Evolutionary conservation across 257 asterid genomes (phyloP).

Genomic region (Rehmannia glutinosa): DNA sequence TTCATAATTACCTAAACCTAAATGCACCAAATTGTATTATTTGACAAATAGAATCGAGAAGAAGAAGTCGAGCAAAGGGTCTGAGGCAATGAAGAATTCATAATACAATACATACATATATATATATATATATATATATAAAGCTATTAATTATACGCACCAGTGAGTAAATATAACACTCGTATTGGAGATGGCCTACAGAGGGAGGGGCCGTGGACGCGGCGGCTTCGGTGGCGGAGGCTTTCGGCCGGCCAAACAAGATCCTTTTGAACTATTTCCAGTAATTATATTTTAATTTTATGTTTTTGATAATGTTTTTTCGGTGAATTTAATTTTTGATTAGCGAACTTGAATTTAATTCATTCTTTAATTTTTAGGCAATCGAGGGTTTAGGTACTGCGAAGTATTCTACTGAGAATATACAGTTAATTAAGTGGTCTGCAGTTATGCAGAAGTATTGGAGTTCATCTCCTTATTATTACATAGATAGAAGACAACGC

Average conservation of each 20-base stretch:
- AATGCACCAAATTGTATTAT: no score
- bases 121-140: not conserved
- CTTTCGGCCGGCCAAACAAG: slow-evolving; percentile 27
- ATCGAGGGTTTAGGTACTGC: slow-evolving; percentile 48
- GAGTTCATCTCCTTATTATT: slow-evolving; percentile 48
- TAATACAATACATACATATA: no score
- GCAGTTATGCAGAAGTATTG: slow-evolving; percentile 34
- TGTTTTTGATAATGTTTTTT: not conserved
- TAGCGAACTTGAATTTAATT: not conserved
- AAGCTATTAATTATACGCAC: not conserved
- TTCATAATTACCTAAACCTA: no score
- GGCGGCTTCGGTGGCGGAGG: slow-evolving; percentile 32
- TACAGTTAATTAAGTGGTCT: slow-evolving; percentile 31
- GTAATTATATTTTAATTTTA: slow-evolving; percentile 14
- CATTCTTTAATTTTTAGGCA: slow-evolving; percentile 29
- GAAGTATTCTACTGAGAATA: slow-evolving; percentile 14
- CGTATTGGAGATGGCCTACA: slow-evolving; percentile 30
- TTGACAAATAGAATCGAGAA: no score
- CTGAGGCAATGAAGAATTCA: no score
- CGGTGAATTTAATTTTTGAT: not conserved
- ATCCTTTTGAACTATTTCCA: slow-evolving; percentile 44
- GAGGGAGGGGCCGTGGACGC: slow-evolving; percentile 50
- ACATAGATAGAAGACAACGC: slow-evolving; percentile 35
- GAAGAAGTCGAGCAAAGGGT: no score
- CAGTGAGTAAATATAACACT: not conserved